Base-by-base conservation (phyloP, 352 stramenopile species). In the Peronospora tabacina region DNA sequence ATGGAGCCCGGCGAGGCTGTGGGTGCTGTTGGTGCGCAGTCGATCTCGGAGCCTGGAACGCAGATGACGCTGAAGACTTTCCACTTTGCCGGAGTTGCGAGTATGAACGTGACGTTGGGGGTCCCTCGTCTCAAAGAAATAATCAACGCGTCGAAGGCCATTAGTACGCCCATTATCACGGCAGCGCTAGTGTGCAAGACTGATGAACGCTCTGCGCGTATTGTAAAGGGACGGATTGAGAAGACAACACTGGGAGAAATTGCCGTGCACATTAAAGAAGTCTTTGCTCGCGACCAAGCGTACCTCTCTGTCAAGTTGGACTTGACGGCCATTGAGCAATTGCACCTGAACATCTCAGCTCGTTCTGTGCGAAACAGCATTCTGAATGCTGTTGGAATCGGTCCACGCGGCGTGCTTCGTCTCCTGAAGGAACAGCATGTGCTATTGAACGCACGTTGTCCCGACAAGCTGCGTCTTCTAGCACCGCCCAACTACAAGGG, bases 151-250 rank as follows among this genome's bases (percentile, higher is more conserved):
- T 96, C 89, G 10, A 98, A 98, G 66, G 76, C 86, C 10, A 99
- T 99, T 56, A 98, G 90, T 39, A 99, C 97, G 28, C 97, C 97
- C 26, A 99, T 99, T 65, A 99, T 99, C 68, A 99, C 96, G 33
- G 97, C 95, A 0, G 84, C 95, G 36, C 66, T 99, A 3, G 88
- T 98, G 37, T 92, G 94, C 70, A 93, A 97, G 63, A 83, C 97
- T 4, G 97, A 98, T 62, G 96, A 98, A 67, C 88, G 95, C 28
- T 95, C 90, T 17, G 97, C 97, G 22, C 85, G 96, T 44, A 96
- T 99, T 46, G 96, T 98, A 12, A 99, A 99, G 72, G 96, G 94
- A 15, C 87, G 94, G 20, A 98, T 99, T 47, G 97, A 99, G 68
- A 98, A 98, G 63, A 99, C 96, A 12, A 98, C 89, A 6, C 76